Evolutionary conservation across 2,329 filamentous ascomycete species (phyloP), one percentile per base, ranked within the genome.

Genomic region (Pleomassaria siparia): DNA sequence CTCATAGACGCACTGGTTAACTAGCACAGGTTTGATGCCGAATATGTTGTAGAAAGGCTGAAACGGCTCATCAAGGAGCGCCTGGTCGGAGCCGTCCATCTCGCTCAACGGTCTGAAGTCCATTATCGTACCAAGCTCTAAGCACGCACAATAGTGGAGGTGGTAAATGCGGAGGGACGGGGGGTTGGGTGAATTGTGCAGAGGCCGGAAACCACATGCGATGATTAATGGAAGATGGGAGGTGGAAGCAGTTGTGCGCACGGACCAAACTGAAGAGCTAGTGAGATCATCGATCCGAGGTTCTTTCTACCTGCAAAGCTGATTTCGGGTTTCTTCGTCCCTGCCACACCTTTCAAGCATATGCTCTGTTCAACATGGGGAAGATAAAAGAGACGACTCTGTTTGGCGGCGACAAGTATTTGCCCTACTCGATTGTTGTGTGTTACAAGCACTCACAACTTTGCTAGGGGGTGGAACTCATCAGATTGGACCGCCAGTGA

Each of bases 401-500:
- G 0, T 72, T 70, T 37, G 67, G 69, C 13, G 67, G 62, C 6
- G 50, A 59, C 2, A 53, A 57, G 67, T 67, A 58, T 51, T 48
- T 11, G 12, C 18, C 22, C 40, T 39, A 10, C 11, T 21, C 7
- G 30, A 26, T 37, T 22, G 35, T n/a, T n/a, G 20, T 37, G 18
- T n/a, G 20, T 9, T 11, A 43, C 40, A 40, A 4, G 22, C 12
- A 40, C 39, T 52, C 43, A 51, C 20, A 18, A 54, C 35, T 15
- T 33, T 30, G 30, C 6, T 64, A 86, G 82, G 49, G 74, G 75
- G 18, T 89, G 86, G 85, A 69, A 76, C 18, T 63, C 76, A 1
- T 66, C 72, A 42, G 77, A 82, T 53, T 92, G 87, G 87, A 84
- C 80, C 7, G 75, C 82, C 12, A 85, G 82, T 44, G 87, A 92